Base-by-base conservation (phyloP, 2,329 filamentous ascomycete genomes). In the Chrysosporium keratinophilum region DNA sequence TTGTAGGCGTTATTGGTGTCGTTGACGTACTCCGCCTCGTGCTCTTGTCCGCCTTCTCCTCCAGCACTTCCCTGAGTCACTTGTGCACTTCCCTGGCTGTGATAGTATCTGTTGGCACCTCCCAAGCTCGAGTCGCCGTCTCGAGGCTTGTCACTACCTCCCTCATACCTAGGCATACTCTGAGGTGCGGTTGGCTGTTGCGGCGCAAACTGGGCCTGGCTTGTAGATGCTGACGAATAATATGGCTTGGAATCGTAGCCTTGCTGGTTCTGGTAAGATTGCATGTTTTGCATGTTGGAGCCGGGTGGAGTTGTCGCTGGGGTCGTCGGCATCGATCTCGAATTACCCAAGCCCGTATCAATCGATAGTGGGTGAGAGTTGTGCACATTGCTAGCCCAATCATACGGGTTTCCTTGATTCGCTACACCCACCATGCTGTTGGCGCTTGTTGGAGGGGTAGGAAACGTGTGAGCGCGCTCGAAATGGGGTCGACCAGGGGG, bases 401-500 rank as follows among this genome's bases (percentile, higher is more conserved):
- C 85, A 68, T 91, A 95, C 40, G 79, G 85, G 60, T 72, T 78
- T 34, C 88, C 85, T 39, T 85, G 83, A 59, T 79, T 79, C 44
- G 83, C 82, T 78, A 95, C 88, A 57, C 79, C 74, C 73, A 83
- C 88, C 44, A 94, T 81, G 69, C 88, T 88, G 0, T 89, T 93
- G n/a, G 89, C 87, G 67, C 88, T 96, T 0, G 90, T 88, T 1
- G 91, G 90, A 35, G 91, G 91, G 2, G 91, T 96, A 2, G 91
- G 90, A 70, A 96, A 96, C 1, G 89, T 95, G 68, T 95, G 87
- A 14, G 89, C 85, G 50, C 91, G 82, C 58, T 96, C 90, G 37
- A 95, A 73, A 5, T 81, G 77, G 6, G 89, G 89, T 42, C 91
- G 83, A 45, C 73, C 74, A 37, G 74, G 66, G 17, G 74, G 71